Evolutionary conservation across 352 stramenopile genomes (phyloP).

Genomic region (Phytopythium mirpurense): DNA sequence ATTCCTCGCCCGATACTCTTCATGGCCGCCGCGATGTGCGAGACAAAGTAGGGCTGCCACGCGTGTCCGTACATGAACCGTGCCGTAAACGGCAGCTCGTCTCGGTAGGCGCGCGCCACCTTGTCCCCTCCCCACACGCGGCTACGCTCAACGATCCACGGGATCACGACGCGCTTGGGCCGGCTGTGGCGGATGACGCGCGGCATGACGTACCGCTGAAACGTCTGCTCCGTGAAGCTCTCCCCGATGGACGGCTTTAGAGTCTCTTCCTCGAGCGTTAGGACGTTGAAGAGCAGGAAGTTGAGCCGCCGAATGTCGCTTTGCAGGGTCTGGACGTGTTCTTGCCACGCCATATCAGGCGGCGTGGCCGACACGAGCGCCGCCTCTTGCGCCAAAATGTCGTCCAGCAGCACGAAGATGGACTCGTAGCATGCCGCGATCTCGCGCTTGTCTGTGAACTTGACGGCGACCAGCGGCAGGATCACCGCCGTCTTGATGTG

Average conservation of each 20-base stretch:
- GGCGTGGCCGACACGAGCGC: constrained; percentile 39
- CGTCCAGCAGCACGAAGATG: constrained; percentile 58
- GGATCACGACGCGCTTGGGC: constrained; percentile 67
- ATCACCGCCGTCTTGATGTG: constrained; percentile 64
- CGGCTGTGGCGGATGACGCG: constrained; percentile 57
- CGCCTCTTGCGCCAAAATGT: constrained; percentile 52
- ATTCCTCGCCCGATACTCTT: constrained; percentile 52
- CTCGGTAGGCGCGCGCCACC: constrained; percentile 54
- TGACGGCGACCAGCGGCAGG: constrained; percentile 57
- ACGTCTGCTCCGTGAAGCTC: constrained; percentile 66
- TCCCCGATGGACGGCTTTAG: constrained; percentile 54
- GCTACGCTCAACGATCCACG: constrained; percentile 78
- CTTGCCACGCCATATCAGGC: constrained; percentile 45
- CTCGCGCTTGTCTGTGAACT: constrained; percentile 55
- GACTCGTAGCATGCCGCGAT: constrained; percentile 53
- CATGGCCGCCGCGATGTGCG: constrained; percentile 66
- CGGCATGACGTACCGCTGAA: constrained; percentile 72
- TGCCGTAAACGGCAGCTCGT: constrained; percentile 68
- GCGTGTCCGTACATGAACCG: constrained; percentile 78
- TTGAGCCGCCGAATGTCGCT: constrained; percentile 73
- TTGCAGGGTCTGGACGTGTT: constrained; percentile 41
- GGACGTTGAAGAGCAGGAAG: constrained; percentile 53
- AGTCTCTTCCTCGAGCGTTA: constrained; percentile 60
- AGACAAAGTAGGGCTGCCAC: constrained; percentile 69
- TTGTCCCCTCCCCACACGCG: constrained; percentile 63